Evolutionary conservation across 768 basidiomycete genomes (phyloP).

Genomic region (Candolleomyces aberdarensis): DNA sequence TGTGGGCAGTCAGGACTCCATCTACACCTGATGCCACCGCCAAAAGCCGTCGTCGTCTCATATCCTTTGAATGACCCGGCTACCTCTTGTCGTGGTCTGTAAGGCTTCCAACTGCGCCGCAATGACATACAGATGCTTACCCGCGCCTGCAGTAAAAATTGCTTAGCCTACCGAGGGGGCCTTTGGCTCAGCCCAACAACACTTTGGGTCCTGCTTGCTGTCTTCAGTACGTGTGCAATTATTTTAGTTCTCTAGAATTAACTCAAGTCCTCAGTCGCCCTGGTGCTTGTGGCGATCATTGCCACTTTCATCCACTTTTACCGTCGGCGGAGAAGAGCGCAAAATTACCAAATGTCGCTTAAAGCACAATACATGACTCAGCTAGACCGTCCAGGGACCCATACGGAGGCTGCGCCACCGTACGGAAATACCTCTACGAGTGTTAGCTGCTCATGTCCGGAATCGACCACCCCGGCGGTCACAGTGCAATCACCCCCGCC

Average conservation of each 20-base stretch:
- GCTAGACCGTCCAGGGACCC: neutral
- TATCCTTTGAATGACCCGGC: neutral
- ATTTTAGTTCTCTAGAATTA: neutral
- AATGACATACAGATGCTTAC: neutral
- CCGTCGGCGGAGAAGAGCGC: neutral
- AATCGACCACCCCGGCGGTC: neutral
- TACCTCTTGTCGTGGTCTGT: conserved; percentile 1
- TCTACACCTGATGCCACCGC: neutral
- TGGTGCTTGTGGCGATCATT: neutral
- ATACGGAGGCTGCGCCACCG: neutral
- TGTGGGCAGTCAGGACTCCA: neutral
- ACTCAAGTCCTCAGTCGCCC: neutral
- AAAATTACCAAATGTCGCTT: neutral
- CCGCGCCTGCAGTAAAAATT: neutral
- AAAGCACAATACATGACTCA: neutral
- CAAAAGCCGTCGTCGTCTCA: neutral
- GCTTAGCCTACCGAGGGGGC: neutral
- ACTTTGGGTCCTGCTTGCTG: neutral
- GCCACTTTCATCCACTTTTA: neutral
- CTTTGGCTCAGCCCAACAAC: neutral
- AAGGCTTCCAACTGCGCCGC: neutral
- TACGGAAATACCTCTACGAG: neutral
- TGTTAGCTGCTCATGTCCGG: neutral
- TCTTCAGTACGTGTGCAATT: neutral
- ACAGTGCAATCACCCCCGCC: neutral